These are phyloP conservation scores for Gryganskiella cystojenkinii DNA, from an alignment of 192 early-diverging fungal species.

Conservation along the genomic window DNA sequence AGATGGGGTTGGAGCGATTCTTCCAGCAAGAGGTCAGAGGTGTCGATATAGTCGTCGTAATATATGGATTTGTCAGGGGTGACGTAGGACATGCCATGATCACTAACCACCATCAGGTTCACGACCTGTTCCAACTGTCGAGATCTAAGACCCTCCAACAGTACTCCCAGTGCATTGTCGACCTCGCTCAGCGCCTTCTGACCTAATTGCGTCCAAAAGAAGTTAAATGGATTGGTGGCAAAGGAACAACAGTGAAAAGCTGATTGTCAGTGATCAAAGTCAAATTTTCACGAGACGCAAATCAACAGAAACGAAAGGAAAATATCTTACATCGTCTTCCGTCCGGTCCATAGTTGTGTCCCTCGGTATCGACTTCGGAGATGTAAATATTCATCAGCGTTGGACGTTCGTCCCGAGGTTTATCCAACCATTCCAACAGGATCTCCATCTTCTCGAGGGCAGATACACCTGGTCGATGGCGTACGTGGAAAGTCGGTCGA, in stretches of 20 bases:
- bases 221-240: neutral
- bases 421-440: constrained; percentile 82
- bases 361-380: constrained; percentile 82
- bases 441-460: constrained; percentile 67
- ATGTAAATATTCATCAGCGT: constrained; percentile 82
- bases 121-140: constrained; percentile 72
- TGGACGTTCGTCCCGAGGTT: constrained; percentile 74
- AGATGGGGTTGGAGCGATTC: constrained; percentile 66
- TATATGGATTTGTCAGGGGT: constrained; percentile 68
- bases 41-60: constrained; percentile 78
- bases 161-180: constrained; percentile 61
- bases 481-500: constrained; percentile 73
- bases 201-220: neutral
- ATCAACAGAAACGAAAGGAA: constrained; percentile 64
- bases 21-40: constrained; percentile 49
- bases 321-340: constrained; percentile 68
- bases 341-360: constrained; percentile 80
- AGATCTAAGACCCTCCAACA: constrained; percentile 63
- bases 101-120: constrained; percentile 78
- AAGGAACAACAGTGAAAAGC: too few species aligned
- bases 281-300: neutral
- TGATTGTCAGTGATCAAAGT: neutral
- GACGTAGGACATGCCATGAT: constrained; percentile 88
- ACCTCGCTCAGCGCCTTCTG: constrained; percentile 37
- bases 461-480: constrained; percentile 58